Base-by-base conservation (phyloP, 495 filamentous ascomycete genomes). In the Penicillium coffeae region DNA sequence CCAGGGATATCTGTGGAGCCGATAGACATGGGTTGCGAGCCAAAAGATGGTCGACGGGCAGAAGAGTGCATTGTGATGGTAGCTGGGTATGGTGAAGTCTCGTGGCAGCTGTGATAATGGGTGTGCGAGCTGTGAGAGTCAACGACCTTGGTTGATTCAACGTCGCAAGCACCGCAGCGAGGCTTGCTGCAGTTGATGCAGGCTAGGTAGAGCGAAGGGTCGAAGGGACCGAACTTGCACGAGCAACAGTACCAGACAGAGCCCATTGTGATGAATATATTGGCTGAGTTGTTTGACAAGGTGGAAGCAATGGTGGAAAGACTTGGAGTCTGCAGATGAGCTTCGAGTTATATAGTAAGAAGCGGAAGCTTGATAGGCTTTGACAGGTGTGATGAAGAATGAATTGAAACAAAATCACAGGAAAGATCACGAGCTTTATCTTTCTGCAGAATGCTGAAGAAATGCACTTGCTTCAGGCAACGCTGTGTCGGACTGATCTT, bases 191-290 rank as follows among this genome's bases (percentile, higher is more conserved):
- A 70, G 39, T 48, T 48, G 34, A 64, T 60, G 50, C 66, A 70
- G 33, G 50, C 10, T 13, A 42, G 38, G 58, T 68, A 50, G 44
- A 66, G 54, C n/a, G 21, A 45, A 0, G 33, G 14, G 47, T 66
- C 55, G 50, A 56, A 52, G 50, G 66, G 66, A 21, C 66, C 66
- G 38, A 60, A 64, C 34, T 48, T 42, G 58, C 66, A 70, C 1
- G 38, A 25, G 21, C 64, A 70, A 54, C 66, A 70, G 47, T 60
- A 70, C 66, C 66, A 70, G 8, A 66, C 18, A 7, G 38, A 42
- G n/a, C 52, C 12, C 63, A 66, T 66, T 3, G 12, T 54, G 36
- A 33, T 52, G 25, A 18, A 30, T 20, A 30, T 34, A 30, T 36
- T 30, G 34, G 9, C 36, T 22, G 48, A 27, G 42, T 43, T 10